phyloP scores from a whole-genome alignment of 1,284 basidiomycete genomes.

The Athelia psychrophila region DNA sequence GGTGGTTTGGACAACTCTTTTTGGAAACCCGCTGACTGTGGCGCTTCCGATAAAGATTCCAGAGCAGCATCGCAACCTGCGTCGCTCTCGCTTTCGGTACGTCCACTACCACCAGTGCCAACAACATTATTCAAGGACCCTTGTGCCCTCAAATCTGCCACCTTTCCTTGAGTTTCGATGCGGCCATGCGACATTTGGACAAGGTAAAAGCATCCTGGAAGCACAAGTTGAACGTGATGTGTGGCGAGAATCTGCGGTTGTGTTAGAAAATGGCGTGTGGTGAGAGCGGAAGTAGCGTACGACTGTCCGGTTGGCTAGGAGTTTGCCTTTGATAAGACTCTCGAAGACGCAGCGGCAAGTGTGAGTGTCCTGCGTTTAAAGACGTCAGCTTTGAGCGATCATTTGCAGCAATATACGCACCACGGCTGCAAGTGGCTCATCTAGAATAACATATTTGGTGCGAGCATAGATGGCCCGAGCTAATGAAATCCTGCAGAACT shows the following conservation, averaged over 20 bases:
- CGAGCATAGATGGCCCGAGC: constrained; percentile 67
- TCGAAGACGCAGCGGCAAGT: constrained; percentile 70
- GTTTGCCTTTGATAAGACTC: constrained; percentile 58
- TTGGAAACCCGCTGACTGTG: constrained; percentile 62
- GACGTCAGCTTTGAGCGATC: background rate
- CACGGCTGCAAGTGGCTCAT: constrained; percentile 73
- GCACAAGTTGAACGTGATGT: constrained; percentile 72
- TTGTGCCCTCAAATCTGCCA: constrained; percentile 53
- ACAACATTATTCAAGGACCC: constrained; percentile 33
- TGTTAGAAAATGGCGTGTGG: background rate
- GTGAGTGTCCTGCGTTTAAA: constrained; percentile 59
- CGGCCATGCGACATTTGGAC: constrained; percentile 74
- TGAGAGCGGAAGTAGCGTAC: constrained; percentile 32
- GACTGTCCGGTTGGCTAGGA: constrained; percentile 66
- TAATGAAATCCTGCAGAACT: constrained; percentile 44
- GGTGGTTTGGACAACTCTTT: constrained; percentile 34
- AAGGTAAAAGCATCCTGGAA: constrained; percentile 66
- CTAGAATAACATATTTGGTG: constrained; percentile 63
- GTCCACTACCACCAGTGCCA: constrained; percentile 26
- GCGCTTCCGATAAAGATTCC: constrained; percentile 26
- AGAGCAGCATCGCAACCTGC: constrained; percentile 6
- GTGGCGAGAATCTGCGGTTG: constrained; percentile 58
- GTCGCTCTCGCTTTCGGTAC: constrained; percentile 19
- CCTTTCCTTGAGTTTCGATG: constrained; percentile 65
- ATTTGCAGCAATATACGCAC: constrained; percentile 32